Evolutionary conservation across 768 basidiomycete genomes (phyloP).

Genomic region (Polyporus arcularius): DNA sequence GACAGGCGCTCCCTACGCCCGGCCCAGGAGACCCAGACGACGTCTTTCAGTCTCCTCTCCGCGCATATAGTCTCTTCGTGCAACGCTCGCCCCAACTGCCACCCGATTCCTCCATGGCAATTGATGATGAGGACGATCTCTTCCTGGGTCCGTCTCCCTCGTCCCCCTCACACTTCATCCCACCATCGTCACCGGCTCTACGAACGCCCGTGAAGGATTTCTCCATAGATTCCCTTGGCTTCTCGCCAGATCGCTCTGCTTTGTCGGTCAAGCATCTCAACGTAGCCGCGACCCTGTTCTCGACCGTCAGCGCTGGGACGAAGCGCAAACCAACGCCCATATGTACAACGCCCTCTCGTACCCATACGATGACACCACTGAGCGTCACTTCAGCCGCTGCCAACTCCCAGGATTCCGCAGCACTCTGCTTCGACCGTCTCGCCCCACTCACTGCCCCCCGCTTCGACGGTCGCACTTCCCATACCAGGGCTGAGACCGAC

Average conservation of each 20-base stretch:
- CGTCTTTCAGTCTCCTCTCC: slow-evolving; percentile 47
- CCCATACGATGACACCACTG: slow-evolving; percentile 42
- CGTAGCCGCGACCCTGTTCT: slow-evolving; percentile 11
- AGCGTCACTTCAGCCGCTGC: slow-evolving; percentile 34
- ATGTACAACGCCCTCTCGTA: slow-evolving; percentile 57
- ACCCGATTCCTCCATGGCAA: slow-evolving; percentile 48
- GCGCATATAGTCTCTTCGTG: slow-evolving; percentile 42
- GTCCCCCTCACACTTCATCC: slow-evolving; percentile 40
- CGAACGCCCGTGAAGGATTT: slow-evolving; percentile 61
- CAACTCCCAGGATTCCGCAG: slow-evolving; percentile 15
- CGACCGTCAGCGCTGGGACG: slow-evolving; percentile 39
- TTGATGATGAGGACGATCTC: slow-evolving; percentile 45
- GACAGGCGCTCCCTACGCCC: slow-evolving; percentile 42
- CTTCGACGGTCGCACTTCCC: slow-evolving; percentile 50
- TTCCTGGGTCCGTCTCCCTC: slow-evolving; percentile 52
- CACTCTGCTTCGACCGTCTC: slow-evolving; percentile 47
- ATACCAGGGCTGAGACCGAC: slow-evolving; percentile 57
- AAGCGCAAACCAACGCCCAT: slow-evolving; percentile 65
- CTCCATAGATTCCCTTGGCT: slow-evolving; percentile 29
- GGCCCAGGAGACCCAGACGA: slow-evolving; percentile 45
- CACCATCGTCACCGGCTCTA: slow-evolving; percentile 48
- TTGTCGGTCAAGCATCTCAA: slow-evolving; percentile 39
- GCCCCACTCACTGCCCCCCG: slow-evolving; percentile 56
- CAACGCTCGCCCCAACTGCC: slow-evolving; percentile 14
- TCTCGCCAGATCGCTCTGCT: slow-evolving; percentile 40